phyloP scores from a whole-genome alignment of 768 basidiomycete genomes.

The Rhodosporidiobolus sp. region DNA sequence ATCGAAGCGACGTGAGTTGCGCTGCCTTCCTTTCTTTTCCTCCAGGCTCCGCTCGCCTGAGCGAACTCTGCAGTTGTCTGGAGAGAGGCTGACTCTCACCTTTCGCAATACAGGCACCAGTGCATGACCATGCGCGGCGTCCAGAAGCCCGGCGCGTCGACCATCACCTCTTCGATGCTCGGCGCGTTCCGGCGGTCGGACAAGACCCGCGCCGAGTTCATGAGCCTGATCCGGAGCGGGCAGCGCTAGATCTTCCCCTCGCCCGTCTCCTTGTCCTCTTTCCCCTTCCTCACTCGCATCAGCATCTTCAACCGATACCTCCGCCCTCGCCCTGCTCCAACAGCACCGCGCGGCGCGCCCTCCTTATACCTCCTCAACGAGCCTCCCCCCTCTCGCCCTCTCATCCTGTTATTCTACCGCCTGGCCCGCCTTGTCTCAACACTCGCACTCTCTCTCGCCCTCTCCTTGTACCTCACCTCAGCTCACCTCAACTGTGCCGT shows the following conservation, averaged over 20 bases:
- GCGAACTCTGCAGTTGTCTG: slow-evolving; percentile 2
- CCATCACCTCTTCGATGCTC: slow-evolving; percentile 95
- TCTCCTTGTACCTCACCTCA: too few species aligned
- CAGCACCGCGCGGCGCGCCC: not conserved
- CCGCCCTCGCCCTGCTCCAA: not conserved
- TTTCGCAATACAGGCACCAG: slow-evolving; percentile 64
- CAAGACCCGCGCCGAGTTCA: slow-evolving; percentile 96
- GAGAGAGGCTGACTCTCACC: not conserved
- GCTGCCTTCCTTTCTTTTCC: slow-evolving; percentile 18
- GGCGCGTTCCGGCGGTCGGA: slow-evolving; percentile 98
- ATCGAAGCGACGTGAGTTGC: slow-evolving; percentile 90
- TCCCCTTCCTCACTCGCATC: not conserved
- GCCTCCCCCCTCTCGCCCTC: not conserved
- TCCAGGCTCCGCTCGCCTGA: not conserved
- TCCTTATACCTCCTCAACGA: not conserved
- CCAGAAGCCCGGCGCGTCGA: slow-evolving; percentile 93
- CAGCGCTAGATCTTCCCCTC: not conserved
- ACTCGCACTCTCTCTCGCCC: too few species aligned
- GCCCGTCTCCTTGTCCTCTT: not conserved
- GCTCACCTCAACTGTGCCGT: too few species aligned
- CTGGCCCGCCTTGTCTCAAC: too few species aligned
- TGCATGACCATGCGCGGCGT: slow-evolving; percentile 99
- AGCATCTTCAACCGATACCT: slow-evolving; percentile 2
- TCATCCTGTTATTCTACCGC: too few species aligned
- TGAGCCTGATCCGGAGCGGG: slow-evolving; percentile 62